These are phyloP conservation scores for Fagopyrum esculentum DNA, from an alignment of 148 eudicot species.

Conservation along the genomic window DNA sequence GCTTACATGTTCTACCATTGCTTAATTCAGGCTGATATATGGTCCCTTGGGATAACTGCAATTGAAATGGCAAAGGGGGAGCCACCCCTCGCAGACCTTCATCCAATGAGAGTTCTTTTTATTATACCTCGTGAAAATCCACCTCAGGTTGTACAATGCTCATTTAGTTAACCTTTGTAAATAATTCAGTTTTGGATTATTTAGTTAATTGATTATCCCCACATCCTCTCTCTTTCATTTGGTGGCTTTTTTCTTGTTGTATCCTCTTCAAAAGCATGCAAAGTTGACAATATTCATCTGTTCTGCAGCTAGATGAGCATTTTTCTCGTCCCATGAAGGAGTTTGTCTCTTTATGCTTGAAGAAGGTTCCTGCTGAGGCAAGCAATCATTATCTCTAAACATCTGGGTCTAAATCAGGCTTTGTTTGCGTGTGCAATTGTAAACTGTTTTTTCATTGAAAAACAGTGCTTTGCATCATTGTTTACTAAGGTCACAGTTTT, in stretches of 20 bases:
- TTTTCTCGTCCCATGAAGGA: conserved; percentile 96
- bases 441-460: too few relatives aligned
- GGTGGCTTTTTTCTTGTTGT: not conserved
- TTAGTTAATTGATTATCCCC: conserved; percentile 5
- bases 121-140: conserved; percentile 98
- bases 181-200: not conserved
- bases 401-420: not conserved
- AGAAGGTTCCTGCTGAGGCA: conserved; percentile 88
- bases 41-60: conserved; percentile 95
- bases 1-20: not conserved
- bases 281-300: conserved; percentile 1
- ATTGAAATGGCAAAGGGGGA: conserved; percentile 99
- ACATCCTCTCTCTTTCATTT: not conserved
- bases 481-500: too few relatives aligned
- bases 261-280: not conserved
- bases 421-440: too few relatives aligned
- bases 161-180: not conserved
- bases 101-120: conserved; percentile 98
- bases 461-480: too few relatives aligned
- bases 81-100: conserved; percentile 95
- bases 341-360: conserved; percentile 75
- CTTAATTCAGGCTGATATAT: conserved; percentile 81
- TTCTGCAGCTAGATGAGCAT: conserved; percentile 84
- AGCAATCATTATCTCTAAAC: conserved; percentile 16
- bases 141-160: conserved; percentile 61